These are phyloP conservation scores for Halenospora varia DNA, from an alignment of 495 filamentous ascomycete species.

Conservation along the genomic window DNA sequence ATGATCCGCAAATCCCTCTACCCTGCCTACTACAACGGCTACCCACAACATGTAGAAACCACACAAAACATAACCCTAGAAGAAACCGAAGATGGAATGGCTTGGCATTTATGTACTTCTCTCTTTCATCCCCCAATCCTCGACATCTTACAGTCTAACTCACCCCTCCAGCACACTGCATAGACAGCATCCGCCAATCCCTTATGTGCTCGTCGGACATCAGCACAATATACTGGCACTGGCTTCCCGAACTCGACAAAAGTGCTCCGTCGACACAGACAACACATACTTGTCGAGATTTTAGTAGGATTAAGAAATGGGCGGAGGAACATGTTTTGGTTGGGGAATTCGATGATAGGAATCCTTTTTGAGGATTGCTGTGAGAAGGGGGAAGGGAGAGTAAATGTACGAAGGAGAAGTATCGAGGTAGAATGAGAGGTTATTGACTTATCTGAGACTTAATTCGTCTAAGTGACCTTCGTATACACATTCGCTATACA, in stretches of 20 bases:
- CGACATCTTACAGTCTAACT: not conserved
- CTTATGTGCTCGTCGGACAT: not conserved
- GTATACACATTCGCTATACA: too few species aligned
- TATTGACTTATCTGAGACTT: too few species aligned
- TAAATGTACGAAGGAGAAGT: too few species aligned
- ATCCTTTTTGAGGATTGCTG: too few species aligned
- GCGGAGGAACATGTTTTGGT: not conserved
- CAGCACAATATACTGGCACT: not conserved
- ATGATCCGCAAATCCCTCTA: not conserved
- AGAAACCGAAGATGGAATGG: not conserved
- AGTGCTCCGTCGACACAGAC: not conserved
- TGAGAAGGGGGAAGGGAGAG: too few species aligned
- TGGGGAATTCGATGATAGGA: not conserved
- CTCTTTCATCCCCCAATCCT: not conserved
- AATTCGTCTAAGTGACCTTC: too few species aligned
- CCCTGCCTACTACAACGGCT: not conserved
- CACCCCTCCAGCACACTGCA: not conserved
- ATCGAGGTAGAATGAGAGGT: too few species aligned
- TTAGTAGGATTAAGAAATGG: not conserved
- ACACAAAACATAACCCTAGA: not conserved
- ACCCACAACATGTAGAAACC: not conserved
- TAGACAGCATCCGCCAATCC: not conserved
- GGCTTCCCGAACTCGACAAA: not conserved
- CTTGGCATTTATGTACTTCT: not conserved
- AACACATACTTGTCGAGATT: not conserved